These are phyloP conservation scores for Heliamphora pulchella DNA, from an alignment of 179 eudicot genomes.

Conservation along the genomic window DNA sequence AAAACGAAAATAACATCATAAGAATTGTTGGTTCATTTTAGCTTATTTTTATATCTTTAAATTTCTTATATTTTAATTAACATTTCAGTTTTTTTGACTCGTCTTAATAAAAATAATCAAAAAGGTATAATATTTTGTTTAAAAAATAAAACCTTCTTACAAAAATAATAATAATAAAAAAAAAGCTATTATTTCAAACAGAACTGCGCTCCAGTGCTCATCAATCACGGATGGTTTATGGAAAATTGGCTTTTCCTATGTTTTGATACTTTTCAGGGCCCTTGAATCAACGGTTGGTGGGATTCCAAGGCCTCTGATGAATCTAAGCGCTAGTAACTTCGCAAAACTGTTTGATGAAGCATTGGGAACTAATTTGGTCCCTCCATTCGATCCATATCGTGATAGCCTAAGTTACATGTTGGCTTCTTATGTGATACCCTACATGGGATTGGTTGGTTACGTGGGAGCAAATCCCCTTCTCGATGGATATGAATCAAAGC, in stretches of 20 bases:
- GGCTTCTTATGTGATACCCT: slow-evolving; percentile 51
- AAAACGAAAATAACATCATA: too few species aligned
- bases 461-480: slow-evolving; percentile 61
- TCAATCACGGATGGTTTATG: too few species aligned
- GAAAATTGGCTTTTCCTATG: background rate
- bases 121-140: too few species aligned
- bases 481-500: slow-evolving; percentile 36
- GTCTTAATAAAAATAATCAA: too few species aligned
- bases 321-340: slow-evolving; percentile 45
- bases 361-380: slow-evolving; percentile 38
- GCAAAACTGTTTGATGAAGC: slow-evolving; percentile 46
- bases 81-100: too few species aligned
- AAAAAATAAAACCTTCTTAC: too few species aligned
- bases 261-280: slow-evolving; percentile 32
- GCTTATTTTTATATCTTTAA: too few species aligned
- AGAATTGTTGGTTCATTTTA: too few species aligned
- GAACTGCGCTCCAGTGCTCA: too few species aligned
- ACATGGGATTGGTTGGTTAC: slow-evolving; percentile 63
- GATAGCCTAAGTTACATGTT: slow-evolving; percentile 59
- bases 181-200: too few species aligned
- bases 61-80: too few species aligned
- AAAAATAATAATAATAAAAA: too few species aligned
- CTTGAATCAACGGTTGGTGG: slow-evolving; percentile 51
- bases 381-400: slow-evolving; percentile 71
- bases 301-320: slow-evolving; percentile 60